These are phyloP conservation scores for Pleurotus tuoliensis DNA, from an alignment of 768 basidiomycete species.

Conservation along the genomic window DNA sequence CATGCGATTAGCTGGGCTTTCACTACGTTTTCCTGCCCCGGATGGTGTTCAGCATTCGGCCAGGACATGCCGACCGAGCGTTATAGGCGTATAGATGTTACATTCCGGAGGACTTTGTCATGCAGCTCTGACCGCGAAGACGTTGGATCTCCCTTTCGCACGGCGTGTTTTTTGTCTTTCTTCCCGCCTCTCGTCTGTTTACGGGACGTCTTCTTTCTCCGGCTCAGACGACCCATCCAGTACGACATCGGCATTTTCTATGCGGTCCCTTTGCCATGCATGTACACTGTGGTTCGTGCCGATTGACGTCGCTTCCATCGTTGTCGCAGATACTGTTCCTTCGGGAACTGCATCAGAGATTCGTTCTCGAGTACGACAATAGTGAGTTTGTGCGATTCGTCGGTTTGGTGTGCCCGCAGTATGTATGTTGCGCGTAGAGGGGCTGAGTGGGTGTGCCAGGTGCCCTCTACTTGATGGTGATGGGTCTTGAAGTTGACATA, in stretches of 20 bases:
- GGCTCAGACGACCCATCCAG: background rate
- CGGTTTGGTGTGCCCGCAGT: background rate
- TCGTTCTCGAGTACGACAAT: constrained; percentile 44
- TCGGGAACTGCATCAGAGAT: constrained; percentile 4
- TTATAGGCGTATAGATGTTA: background rate
- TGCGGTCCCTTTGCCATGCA: background rate
- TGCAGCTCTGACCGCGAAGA: constrained; percentile 6
- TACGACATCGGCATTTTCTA: background rate
- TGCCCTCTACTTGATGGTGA: background rate
- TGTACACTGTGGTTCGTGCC: background rate
- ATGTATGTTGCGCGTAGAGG: background rate
- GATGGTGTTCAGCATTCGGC: background rate
- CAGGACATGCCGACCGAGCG: background rate
- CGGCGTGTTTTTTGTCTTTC: background rate
- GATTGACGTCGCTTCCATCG: background rate
- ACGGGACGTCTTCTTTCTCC: background rate
- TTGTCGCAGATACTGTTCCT: background rate
- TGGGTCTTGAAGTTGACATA: constrained; percentile 12
- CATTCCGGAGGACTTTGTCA: background rate
- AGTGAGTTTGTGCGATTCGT: constrained; percentile 9
- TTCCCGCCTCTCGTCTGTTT: constrained; percentile 4
- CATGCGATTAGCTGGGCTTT: background rate
- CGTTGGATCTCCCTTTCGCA: background rate
- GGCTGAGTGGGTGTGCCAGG: background rate
- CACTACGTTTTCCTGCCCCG: constrained; percentile 1